Evolutionary conservation across 192 early-diverging fungal species (phyloP).

Genomic region (Backusella tuberculispora): DNA sequence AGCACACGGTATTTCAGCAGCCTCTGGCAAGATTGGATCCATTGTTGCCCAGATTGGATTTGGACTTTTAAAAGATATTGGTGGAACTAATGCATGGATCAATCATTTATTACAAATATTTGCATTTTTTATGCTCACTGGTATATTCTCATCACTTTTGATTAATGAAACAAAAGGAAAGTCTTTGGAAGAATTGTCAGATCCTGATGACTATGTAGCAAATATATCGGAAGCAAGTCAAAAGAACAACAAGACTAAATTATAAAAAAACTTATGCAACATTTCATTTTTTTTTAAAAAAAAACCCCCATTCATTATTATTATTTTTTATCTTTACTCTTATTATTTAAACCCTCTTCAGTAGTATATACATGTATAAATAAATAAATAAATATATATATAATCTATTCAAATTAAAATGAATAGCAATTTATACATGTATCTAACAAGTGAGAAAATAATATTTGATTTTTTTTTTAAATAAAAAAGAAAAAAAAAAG

Average conservation of each 20-base stretch:
- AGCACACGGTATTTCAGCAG: constrained; percentile 81
- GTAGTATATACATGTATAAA: too few species aligned
- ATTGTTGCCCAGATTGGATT: constrained; percentile 78
- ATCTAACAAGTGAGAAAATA: too few species aligned
- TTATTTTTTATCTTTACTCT: too few species aligned
- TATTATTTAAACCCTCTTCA: too few species aligned
- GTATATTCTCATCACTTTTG: constrained; percentile 61
- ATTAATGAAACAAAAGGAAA: constrained; percentile 82
- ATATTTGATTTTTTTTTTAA: too few species aligned
- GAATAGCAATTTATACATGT: too few species aligned
- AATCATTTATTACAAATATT: constrained; percentile 70
- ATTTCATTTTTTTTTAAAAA: neutral
- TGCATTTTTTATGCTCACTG: constrained; percentile 77
- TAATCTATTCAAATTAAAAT: too few species aligned
- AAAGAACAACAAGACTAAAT: neutral
- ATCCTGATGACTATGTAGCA: constrained; percentile 28
- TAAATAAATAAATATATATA: too few species aligned
- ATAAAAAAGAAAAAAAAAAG: too few species aligned
- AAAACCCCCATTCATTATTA: too few species aligned
- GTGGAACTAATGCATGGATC: constrained; percentile 67
- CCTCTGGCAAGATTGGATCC: constrained; percentile 79
- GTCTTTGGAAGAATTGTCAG: constrained; percentile 73
- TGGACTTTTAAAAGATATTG: constrained; percentile 68
- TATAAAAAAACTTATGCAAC: neutral
- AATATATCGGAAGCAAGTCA: neutral